Conservation (phyloP, 2,329 filamentous ascomycete species). For the Phyllosticta paracitricarpa region DNA sequence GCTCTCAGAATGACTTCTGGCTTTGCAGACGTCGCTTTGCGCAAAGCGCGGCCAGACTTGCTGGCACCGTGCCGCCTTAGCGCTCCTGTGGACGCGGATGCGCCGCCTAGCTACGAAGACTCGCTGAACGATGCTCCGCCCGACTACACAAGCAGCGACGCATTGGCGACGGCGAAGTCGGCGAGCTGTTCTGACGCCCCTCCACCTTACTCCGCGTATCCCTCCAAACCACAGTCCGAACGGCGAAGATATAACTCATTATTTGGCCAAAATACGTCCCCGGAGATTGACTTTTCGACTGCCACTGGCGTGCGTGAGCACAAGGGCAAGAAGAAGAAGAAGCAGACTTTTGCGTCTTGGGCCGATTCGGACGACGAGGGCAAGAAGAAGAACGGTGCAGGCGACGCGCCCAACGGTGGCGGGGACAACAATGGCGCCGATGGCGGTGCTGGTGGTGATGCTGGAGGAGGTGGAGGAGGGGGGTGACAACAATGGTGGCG, state of each 20-base stretch:
- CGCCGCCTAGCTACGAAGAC: slow-evolving; percentile 36
- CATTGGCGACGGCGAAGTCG: slow-evolving; percentile 23
- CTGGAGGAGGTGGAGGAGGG: slow-evolving; percentile 24
- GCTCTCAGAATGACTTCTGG: background rate
- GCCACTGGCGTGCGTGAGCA: slow-evolving; percentile 43
- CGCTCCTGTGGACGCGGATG: background rate
- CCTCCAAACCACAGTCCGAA: background rate
- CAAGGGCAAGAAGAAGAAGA: slow-evolving; percentile 43
- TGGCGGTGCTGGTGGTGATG: slow-evolving; percentile 23
- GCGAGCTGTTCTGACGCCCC: background rate
- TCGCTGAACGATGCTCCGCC: slow-evolving; percentile 33
- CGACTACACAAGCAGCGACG: slow-evolving; percentile 34
- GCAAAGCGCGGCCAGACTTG: background rate
- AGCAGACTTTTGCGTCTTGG: slow-evolving; percentile 23
- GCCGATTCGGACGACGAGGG: slow-evolving; percentile 38
- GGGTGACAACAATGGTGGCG: slow-evolving; percentile 17
- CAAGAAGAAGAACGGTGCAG: slow-evolving; percentile 30
- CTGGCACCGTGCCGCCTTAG: background rate
- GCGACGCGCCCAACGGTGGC: slow-evolving; percentile 16
- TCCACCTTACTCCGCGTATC: background rate
- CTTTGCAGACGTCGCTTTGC: background rate
- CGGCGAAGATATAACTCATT: background rate
- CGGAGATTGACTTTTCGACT: slow-evolving; percentile 49
- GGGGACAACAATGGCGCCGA: slow-evolving; percentile 18
- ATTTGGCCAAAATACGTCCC: slow-evolving; percentile 5